These are phyloP conservation scores for Peniophora sp. DNA, from an alignment of 1,284 basidiomycete species.

Conservation along the genomic window DNA sequence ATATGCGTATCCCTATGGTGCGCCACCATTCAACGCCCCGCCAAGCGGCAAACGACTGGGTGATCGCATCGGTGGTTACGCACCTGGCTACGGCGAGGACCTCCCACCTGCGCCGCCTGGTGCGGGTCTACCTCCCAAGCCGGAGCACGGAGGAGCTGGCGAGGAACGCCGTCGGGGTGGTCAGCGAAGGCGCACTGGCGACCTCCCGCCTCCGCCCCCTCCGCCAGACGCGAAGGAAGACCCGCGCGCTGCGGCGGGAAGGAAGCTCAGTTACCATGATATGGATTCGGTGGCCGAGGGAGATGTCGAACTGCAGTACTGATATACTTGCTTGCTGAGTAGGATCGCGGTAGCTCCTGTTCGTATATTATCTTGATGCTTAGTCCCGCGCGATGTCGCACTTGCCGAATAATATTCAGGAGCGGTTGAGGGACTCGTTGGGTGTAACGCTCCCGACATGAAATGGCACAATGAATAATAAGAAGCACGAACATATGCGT, in stretches of 20 bases:
- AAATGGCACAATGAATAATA: no score
- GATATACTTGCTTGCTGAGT: slow-evolving; percentile 22
- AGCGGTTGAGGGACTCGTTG: no score
- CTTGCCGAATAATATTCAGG: no score
- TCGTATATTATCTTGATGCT: no score
- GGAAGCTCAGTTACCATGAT: slow-evolving; percentile 79
- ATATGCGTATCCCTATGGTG: slow-evolving; percentile 14
- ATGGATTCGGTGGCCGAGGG: slow-evolving; percentile 85
- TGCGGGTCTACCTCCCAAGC: slow-evolving; percentile 72
- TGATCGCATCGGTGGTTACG: slow-evolving; percentile 70
- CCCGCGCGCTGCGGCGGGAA: slow-evolving; percentile 75
- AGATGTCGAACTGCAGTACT: slow-evolving; percentile 74
- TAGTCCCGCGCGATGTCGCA: no score
- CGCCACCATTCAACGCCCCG: not conserved
- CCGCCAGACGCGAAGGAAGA: slow-evolving; percentile 83
- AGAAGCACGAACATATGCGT: no score
- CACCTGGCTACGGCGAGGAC: slow-evolving; percentile 39
- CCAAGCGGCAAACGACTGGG: slow-evolving; percentile 39
- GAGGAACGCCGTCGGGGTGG: slow-evolving; percentile 15
- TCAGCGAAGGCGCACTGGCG: slow-evolving; percentile 18
- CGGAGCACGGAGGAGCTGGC: slow-evolving; percentile 30
- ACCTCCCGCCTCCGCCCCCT: slow-evolving; percentile 59
- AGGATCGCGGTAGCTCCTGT: no score
- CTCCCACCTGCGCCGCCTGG: slow-evolving; percentile 43
- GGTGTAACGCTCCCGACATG: no score